phyloP scores from a whole-genome alignment of 2,329 filamentous ascomycete genomes.

The Aspergillus arachidicola region DNA sequence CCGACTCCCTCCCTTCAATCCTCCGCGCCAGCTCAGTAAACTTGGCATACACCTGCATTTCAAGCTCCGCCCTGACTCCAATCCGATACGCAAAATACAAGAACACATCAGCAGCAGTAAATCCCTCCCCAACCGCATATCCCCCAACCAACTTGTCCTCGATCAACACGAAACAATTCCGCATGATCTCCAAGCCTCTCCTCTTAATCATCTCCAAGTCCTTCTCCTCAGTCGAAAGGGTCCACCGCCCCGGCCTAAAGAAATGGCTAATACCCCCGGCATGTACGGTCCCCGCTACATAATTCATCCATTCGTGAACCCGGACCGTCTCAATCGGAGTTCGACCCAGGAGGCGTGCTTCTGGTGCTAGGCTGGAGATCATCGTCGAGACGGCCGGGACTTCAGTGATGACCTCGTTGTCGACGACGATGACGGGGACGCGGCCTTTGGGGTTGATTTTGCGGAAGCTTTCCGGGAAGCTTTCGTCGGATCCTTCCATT shows the following conservation, averaged over 20 bases:
- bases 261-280: constrained; percentile 29
- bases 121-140: constrained; percentile 26
- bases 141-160: background rate
- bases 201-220: background rate
- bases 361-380: constrained; percentile 33
- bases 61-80: constrained; percentile 22
- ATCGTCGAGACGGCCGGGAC: constrained; percentile 34
- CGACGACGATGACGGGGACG: constrained; percentile 34
- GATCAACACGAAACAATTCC: background rate
- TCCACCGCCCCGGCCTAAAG: constrained; percentile 28
- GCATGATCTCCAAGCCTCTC: constrained; percentile 17
- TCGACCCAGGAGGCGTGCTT: constrained; percentile 31
- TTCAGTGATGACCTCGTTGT: constrained; percentile 36
- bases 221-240: background rate
- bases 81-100: constrained; percentile 38
- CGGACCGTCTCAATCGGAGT: constrained; percentile 32
- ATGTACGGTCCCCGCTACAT: constrained; percentile 37
- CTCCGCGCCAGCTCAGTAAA: background rate
- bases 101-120: constrained; percentile 40
- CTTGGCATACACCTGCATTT: constrained; percentile 18
- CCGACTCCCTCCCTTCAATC: background rate
- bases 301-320: constrained; percentile 41
- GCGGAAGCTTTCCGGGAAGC: constrained; percentile 21
- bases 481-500: background rate
- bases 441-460: constrained; percentile 37